Evolutionary conservation across 2,329 filamentous ascomycete genomes (phyloP).

Genomic region (Thielaviopsis punctulata): DNA sequence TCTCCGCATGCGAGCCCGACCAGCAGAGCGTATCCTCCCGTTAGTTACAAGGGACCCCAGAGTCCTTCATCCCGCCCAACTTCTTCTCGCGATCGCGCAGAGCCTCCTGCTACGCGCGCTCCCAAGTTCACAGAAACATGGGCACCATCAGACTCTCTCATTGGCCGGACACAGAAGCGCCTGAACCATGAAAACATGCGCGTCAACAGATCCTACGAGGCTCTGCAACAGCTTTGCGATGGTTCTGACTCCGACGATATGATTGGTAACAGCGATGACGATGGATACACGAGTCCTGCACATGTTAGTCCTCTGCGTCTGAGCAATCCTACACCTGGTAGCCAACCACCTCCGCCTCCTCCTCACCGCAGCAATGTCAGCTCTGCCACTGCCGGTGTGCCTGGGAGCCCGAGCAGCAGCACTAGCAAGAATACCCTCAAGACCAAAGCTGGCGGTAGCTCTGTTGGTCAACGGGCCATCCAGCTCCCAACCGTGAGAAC

Average conservation of each 20-base stretch:
- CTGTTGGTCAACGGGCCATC: conserved; percentile 12
- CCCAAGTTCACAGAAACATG: conserved; percentile 37
- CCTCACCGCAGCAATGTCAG: conserved; percentile 25
- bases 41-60: neutral
- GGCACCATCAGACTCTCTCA: conserved; percentile 35
- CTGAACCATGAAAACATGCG: conserved; percentile 22
- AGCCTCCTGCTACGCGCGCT: conserved; percentile 20
- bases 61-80: neutral
- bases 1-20: neutral
- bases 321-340: conserved; percentile 12
- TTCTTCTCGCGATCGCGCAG: neutral
- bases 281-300: conserved; percentile 17
- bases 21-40: neutral
- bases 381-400: conserved; percentile 25
- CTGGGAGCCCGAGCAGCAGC: conserved; percentile 21
- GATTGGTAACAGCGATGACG: conserved; percentile 18
- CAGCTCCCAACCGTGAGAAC: conserved; percentile 13
- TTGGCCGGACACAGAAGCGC: conserved; percentile 36
- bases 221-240: conserved; percentile 28
- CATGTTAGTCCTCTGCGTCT: neutral
- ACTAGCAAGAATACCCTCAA: conserved; percentile 31
- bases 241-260: conserved; percentile 24
- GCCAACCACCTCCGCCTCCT: conserved; percentile 17
- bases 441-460: conserved; percentile 15
- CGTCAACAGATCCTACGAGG: conserved; percentile 26